Conservation (phyloP, 2,329 filamentous ascomycete genomes). For the Cytospora piceae region DNA sequence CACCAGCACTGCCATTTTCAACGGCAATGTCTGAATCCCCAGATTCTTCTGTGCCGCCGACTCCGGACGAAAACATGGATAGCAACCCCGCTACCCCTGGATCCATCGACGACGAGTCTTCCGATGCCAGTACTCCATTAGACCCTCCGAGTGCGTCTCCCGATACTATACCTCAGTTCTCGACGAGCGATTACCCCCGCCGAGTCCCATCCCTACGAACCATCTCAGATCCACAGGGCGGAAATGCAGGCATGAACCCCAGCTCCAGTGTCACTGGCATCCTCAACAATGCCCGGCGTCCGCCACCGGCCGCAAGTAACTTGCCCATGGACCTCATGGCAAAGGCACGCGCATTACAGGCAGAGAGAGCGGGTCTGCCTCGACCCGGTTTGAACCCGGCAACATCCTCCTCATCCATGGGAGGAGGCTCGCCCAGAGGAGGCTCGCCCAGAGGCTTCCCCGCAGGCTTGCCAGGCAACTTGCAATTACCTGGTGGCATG, state of each 20-base stretch:
- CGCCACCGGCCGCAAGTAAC: conserved; percentile 45
- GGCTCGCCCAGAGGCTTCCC: conserved; percentile 40
- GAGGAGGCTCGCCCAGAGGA: conserved; percentile 36
- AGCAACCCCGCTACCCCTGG: conserved; percentile 48
- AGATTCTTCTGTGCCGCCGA: conserved; percentile 46
- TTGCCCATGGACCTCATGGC: conserved; percentile 47
- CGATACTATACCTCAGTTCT: conserved; percentile 33
- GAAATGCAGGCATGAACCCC: conserved; percentile 64
- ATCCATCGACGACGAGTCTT: conserved; percentile 47
- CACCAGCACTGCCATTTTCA: background rate
- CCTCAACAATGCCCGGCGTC: conserved; percentile 67
- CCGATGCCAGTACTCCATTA: conserved; percentile 53
- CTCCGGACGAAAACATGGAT: conserved; percentile 50
- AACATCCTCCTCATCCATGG: conserved; percentile 37
- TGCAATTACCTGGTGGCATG: conserved; percentile 44
- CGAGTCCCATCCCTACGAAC: conserved; percentile 64
- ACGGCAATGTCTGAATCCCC: conserved; percentile 36
- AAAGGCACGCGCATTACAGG: conserved; percentile 44
- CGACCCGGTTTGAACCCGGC: conserved; percentile 27
- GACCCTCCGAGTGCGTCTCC: conserved; percentile 43
- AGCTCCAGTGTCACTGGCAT: conserved; percentile 86
- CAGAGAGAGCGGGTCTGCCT: conserved; percentile 39
- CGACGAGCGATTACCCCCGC: conserved; percentile 45
- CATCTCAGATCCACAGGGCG: conserved; percentile 57
- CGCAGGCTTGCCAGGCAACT: conserved; percentile 49